phyloP scores from a whole-genome alignment of 495 filamentous ascomycete genomes.

The Clohesyomyces aquaticus region DNA sequence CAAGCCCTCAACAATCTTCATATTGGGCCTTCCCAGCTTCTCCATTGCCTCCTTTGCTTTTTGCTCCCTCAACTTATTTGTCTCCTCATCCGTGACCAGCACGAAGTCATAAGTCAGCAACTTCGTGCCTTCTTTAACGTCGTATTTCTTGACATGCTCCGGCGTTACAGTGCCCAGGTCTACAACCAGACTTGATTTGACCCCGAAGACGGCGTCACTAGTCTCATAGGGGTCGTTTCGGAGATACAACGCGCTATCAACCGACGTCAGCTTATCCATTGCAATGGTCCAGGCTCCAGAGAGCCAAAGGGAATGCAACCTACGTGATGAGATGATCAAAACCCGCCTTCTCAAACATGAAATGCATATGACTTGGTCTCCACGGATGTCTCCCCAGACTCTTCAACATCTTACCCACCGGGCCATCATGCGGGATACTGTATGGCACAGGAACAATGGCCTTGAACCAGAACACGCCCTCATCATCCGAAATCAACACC shows the following conservation, averaged over 20 bases:
- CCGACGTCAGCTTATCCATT: not conserved
- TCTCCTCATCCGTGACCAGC: slow-evolving; percentile 71
- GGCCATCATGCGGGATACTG: slow-evolving; percentile 87
- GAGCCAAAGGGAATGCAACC: slow-evolving; percentile 40
- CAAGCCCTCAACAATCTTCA: slow-evolving; percentile 80
- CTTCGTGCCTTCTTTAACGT: slow-evolving; percentile 57
- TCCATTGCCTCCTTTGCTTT: slow-evolving; percentile 74
- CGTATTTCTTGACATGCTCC: slow-evolving; percentile 62
- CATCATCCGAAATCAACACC: slow-evolving; percentile 69
- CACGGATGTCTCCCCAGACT: slow-evolving; percentile 75
- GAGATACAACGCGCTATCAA: slow-evolving; percentile 72
- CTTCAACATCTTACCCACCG: slow-evolving; percentile 77
- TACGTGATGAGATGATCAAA: slow-evolving; percentile 88
- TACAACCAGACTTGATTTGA: slow-evolving; percentile 81
- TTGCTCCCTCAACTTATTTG: slow-evolving; percentile 65
- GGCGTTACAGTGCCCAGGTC: slow-evolving; percentile 68
- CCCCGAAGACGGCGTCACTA: slow-evolving; percentile 90
- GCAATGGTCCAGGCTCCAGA: no score
- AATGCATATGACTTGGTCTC: slow-evolving; percentile 89
- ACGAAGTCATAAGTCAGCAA: slow-evolving; percentile 75
- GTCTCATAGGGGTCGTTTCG: slow-evolving; percentile 86
- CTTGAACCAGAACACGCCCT: slow-evolving; percentile 86
- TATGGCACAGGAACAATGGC: slow-evolving; percentile 87
- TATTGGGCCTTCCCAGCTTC: slow-evolving; percentile 66
- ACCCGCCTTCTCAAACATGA: slow-evolving; percentile 87